Evolutionary conservation across 805 yeast species (phyloP).

Genomic region (Nakazawaea peltata): DNA sequence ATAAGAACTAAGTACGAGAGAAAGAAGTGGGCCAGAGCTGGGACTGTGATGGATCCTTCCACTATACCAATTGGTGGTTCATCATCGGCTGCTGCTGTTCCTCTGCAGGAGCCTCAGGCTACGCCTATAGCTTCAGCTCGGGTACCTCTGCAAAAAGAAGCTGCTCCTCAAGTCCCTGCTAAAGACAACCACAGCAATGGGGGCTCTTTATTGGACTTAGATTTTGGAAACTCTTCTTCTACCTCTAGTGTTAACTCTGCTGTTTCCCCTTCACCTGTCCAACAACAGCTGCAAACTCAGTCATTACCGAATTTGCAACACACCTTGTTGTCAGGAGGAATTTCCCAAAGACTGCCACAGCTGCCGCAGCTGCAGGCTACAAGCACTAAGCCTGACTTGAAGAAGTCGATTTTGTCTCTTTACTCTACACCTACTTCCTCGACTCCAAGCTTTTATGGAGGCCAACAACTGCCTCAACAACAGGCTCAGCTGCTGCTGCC

Average conservation of each 20-base stretch:
- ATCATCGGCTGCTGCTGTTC: not conserved
- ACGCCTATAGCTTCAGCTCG: slow-evolving; percentile 8
- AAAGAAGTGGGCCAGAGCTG: slow-evolving; percentile 74
- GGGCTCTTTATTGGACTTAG: slow-evolving; percentile 20
- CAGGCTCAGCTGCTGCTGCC: slow-evolving; percentile 20
- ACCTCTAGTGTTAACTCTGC: not conserved
- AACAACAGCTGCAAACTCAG: slow-evolving; percentile 1
- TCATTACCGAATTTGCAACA: slow-evolving; percentile 10
- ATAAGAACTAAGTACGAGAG: slow-evolving; percentile 88
- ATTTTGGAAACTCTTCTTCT: slow-evolving; percentile 19
- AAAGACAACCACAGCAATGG: slow-evolving; percentile 8
- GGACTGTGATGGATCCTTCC: slow-evolving; percentile 52
- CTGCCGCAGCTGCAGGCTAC: slow-evolving; percentile 12
- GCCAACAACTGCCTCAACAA: slow-evolving; percentile 60
- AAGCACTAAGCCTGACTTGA: slow-evolving; percentile 68
- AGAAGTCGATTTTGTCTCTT: slow-evolving; percentile 83
- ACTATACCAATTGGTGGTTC: slow-evolving; percentile 17
- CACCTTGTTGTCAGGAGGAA: slow-evolving; percentile 7
- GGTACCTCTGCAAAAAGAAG: not conserved
- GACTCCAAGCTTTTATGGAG: slow-evolving; percentile 68
- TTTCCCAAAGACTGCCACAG: slow-evolving; percentile 12
- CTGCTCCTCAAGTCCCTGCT: slow-evolving; percentile 8
- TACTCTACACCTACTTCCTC: slow-evolving; percentile 58
- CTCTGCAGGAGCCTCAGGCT: not conserved
- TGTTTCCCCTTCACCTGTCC: slow-evolving; percentile 1